A percentile compares a stretch with the other conserved stretches of the same genome.
These are phyloP conservation scores for Yarrowia divulgata DNA, from an alignment of 805 yeast genomes.

Conservation along the genomic window DNA sequence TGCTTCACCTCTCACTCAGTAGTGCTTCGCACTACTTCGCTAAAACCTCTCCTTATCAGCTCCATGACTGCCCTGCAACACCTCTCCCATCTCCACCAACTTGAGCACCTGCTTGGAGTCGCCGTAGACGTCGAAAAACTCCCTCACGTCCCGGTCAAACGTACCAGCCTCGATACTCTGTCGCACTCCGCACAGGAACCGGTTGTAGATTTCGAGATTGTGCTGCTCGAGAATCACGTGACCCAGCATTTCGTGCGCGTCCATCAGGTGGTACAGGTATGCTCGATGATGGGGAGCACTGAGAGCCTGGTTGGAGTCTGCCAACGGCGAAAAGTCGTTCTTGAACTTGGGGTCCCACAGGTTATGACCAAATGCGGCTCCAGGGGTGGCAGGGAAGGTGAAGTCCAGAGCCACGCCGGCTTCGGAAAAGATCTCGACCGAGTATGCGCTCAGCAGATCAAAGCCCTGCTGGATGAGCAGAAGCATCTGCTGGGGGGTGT, in stretches of 20 bases:
- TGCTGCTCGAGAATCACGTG: constrained; percentile 54
- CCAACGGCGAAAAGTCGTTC: constrained; percentile 48
- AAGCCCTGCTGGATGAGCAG: constrained; percentile 48
- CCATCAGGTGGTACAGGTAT: constrained; percentile 54
- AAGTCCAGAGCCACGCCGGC: constrained; percentile 53
- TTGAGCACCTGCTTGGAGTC: constrained; percentile 22
- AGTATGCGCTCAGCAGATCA: constrained; percentile 51
- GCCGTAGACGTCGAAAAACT: constrained; percentile 45
- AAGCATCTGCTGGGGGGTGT: constrained; percentile 51
- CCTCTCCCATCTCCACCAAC: background rate
- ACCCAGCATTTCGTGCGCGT: constrained; percentile 55
- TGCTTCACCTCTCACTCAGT: too few species aligned
- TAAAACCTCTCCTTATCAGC: constrained; percentile 29
- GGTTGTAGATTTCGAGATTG: constrained; percentile 48
- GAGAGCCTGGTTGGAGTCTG: constrained; percentile 42
- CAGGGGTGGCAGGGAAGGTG: constrained; percentile 43
- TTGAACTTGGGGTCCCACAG: constrained; percentile 49
- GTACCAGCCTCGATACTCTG: constrained; percentile 47
- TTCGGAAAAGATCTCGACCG: constrained; percentile 49
- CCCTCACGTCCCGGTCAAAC: constrained; percentile 45
- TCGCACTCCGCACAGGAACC: constrained; percentile 50
- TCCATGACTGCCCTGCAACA: constrained; percentile 8
- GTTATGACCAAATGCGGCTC: constrained; percentile 45
- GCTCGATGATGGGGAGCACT: constrained; percentile 50
- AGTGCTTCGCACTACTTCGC: too few species aligned